Conservation (phyloP, 2,329 filamentous ascomycete species). For the Xylariaceae sp. region DNA sequence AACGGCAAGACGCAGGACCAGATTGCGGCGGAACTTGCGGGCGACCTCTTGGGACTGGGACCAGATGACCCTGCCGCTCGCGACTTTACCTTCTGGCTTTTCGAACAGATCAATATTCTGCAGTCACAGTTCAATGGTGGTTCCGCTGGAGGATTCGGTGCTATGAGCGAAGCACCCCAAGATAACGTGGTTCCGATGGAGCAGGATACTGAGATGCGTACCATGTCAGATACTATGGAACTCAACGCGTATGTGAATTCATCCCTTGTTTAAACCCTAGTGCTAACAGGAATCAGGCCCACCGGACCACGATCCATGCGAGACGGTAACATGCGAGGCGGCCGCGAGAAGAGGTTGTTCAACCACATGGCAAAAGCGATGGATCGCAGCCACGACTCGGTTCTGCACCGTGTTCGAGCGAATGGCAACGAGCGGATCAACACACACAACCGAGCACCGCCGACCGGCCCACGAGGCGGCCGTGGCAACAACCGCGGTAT, state of each 20-base stretch:
- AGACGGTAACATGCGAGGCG: constrained; percentile 43
- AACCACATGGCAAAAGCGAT: constrained; percentile 79
- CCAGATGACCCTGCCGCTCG: constrained; percentile 77
- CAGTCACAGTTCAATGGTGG: constrained; percentile 57
- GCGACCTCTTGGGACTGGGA: constrained; percentile 75
- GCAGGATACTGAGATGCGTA: constrained; percentile 70
- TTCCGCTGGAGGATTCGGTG: constrained; percentile 30
- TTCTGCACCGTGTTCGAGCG: constrained; percentile 73
- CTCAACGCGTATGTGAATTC: constrained; percentile 52
- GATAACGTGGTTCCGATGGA: constrained; percentile 35
- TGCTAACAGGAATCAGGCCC: constrained; percentile 58
- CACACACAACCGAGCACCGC: constrained; percentile 63
- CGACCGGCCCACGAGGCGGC: constrained; percentile 63
- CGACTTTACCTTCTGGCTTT: constrained; percentile 90
- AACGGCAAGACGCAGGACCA: constrained; percentile 91
- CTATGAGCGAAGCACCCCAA: constrained; percentile 19
- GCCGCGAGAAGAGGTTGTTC: constrained; percentile 75
- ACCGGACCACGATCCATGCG: constrained; percentile 96
- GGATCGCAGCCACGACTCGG: constrained; percentile 69
- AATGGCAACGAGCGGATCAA: constrained; percentile 76
- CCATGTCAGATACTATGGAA: constrained; percentile 43
- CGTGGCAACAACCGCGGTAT: constrained; percentile 46
- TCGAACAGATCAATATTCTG: constrained; percentile 70
- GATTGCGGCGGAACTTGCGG: constrained; percentile 80
- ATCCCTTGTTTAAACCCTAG: not conserved